Percentiles rank a stretch among this genome's conserved stretches.
phyloP scores from a whole-genome alignment of 192 early-diverging fungal species.

The Coemansia sp. region DNA sequence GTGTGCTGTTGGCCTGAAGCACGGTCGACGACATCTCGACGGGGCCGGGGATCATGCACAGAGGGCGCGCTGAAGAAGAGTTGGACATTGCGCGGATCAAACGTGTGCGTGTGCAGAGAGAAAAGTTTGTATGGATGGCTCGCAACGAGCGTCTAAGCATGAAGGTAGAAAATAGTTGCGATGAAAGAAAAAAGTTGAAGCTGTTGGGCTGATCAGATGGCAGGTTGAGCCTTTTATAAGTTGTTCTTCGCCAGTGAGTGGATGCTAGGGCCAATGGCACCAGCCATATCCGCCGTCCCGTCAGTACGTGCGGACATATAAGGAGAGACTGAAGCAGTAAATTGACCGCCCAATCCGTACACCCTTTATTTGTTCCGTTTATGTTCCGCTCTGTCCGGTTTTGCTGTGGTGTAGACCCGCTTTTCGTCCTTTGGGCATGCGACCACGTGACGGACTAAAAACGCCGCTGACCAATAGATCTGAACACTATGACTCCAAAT shows the following conservation, averaged over 20 bases:
- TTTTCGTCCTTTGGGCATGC: too few relatives aligned
- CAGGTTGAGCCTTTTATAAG: background rate
- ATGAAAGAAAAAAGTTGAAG: background rate
- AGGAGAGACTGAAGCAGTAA: too few relatives aligned
- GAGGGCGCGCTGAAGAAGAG: conserved; percentile 57
- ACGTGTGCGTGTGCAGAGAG: background rate
- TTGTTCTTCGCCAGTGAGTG: background rate
- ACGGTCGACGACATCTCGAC: conserved; percentile 93
- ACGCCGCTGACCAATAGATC: too few relatives aligned
- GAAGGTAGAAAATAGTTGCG: background rate
- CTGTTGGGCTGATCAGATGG: background rate
- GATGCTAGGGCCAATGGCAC: background rate
- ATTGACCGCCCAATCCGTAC: too few relatives aligned
- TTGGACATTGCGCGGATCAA: conserved; percentile 20
- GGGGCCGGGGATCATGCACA: conserved; percentile 97
- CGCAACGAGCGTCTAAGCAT: conserved; percentile 10
- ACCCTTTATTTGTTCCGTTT: too few relatives aligned
- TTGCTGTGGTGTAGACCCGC: too few relatives aligned
- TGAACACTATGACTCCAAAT: too few relatives aligned
- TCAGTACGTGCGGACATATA: too few relatives aligned
- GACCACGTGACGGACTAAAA: too few relatives aligned
- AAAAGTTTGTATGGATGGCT: background rate
- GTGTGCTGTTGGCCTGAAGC: conserved; percentile 79
- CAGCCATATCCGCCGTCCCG: too few relatives aligned
- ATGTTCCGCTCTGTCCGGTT: too few relatives aligned